Evolutionary conservation across 768 basidiomycete genomes (phyloP), one percentile per base, ranked within the genome.

Genomic region (Boletus tomentosulus): DNA sequence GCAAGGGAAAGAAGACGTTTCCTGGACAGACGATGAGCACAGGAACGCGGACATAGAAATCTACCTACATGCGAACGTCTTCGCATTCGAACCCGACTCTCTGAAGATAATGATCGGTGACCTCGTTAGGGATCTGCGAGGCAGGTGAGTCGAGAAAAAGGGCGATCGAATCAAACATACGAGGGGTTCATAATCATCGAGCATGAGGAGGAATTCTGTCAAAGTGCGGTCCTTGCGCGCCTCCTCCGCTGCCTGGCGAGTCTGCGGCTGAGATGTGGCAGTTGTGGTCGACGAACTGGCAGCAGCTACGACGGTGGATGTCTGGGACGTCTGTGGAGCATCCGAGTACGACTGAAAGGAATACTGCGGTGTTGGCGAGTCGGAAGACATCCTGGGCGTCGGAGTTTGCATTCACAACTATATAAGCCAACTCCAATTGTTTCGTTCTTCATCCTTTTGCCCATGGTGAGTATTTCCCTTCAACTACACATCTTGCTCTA

Each of bases 21-120:
- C 53, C 95, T 97, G 68, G 8, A 55, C 38, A 25, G 47, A 47
- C 34, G 41, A 19, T 53, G 50, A 50, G 47, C 46, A 39, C 39
- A 24, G 3, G 54, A 22, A 44, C 25, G 10, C 30, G 27, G 35
- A 45, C 31, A 31, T 60, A 62, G 48, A 42, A 27, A 28, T 24
- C 39, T 13, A 73, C 86, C 63, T 63, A 97, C 94, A 98, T 70
- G 63, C 96, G 84, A 46, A 93, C 83, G 65, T 98, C 96, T 57
- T 94, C 87, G 64, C 90, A 95, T 61, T 98, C 94, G 70, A 98
- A 98, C 1, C 96, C 97, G 19, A 95, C 90, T 51, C 87, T 82
- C 69, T 98, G 94, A 11, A 99, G 83, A 73, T 97, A 98, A 70
- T 95, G 97, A 64, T 97, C 92, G 4, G 95, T 97, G 24, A 99